Evolutionary conservation across 768 basidiomycete species (phyloP).

Genomic region (Hemileccinum impolitum): DNA sequence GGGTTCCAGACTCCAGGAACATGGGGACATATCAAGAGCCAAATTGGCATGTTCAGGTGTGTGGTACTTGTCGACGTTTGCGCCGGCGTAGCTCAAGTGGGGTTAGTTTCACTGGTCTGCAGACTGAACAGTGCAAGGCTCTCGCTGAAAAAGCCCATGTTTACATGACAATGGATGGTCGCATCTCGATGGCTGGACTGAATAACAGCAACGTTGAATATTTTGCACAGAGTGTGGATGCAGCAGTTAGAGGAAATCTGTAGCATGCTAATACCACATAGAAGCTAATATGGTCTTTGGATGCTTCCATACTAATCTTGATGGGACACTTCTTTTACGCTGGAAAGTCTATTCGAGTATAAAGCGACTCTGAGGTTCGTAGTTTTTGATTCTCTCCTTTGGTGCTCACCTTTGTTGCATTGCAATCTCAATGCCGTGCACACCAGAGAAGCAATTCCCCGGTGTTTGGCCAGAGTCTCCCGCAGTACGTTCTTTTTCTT

Average conservation of each 20-base stretch:
- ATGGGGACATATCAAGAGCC: conserved; percentile 93
- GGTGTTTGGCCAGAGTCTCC: conserved; percentile 24
- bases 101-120: conserved; percentile 83
- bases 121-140: conserved; percentile 70
- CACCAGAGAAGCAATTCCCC: conserved; percentile 15
- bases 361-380: conserved; percentile 19
- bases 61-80: conserved; percentile 15
- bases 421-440: conserved; percentile 21
- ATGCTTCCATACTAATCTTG: conserved; percentile 23
- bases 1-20: conserved; percentile 87
- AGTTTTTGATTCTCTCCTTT: conserved; percentile 1
- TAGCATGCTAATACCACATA: conserved; percentile 38
- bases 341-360: conserved; percentile 16
- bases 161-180: conserved; percentile 92
- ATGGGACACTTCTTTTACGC: conserved; percentile 12
- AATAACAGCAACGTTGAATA: conserved; percentile 83
- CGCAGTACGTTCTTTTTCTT: conserved; percentile 14
- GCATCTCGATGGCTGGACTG: conserved; percentile 92
- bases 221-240: conserved; percentile 84
- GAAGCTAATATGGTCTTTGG: conserved; percentile 18
- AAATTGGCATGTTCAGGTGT: conserved; percentile 98
- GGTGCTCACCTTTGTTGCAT: conserved; percentile 8
- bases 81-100: conserved; percentile 3
- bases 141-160: conserved; percentile 87
- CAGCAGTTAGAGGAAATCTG: conserved; percentile 74